These are phyloP conservation scores for Taphrina flavorubra DNA, from an alignment of 1,139 yeast genomes.

Conservation along the genomic window DNA sequence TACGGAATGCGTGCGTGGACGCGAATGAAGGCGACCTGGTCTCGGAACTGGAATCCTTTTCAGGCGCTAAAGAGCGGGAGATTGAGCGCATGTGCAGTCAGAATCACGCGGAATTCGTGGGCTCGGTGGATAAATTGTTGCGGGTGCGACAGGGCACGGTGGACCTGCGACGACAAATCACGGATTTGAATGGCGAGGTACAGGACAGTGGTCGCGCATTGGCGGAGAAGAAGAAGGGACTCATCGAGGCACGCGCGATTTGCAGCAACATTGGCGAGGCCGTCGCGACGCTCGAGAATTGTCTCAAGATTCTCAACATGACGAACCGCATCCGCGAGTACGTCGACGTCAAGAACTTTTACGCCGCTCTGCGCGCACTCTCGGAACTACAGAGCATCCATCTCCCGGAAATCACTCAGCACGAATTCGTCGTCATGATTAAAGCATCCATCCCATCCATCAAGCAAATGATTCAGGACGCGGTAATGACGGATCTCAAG, in stretches of 20 bases:
- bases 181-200: slow-evolving; percentile 60
- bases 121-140: slow-evolving; percentile 64
- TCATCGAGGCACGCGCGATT: slow-evolving; percentile 49
- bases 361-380: slow-evolving; percentile 74
- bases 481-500: slow-evolving; percentile 73
- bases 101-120: slow-evolving; percentile 51
- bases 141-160: slow-evolving; percentile 63
- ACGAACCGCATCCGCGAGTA: slow-evolving; percentile 86
- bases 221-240: slow-evolving; percentile 47
- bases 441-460: slow-evolving; percentile 77
- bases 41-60: slow-evolving; percentile 26
- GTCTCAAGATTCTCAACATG: slow-evolving; percentile 81
- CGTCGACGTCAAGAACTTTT: slow-evolving; percentile 74
- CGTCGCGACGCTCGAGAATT: slow-evolving; percentile 56
- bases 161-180: slow-evolving; percentile 61
- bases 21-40: slow-evolving; percentile 25
- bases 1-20: slow-evolving; percentile 31
- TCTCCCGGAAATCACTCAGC: slow-evolving; percentile 69
- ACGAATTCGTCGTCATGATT: slow-evolving; percentile 68
- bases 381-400: slow-evolving; percentile 75
- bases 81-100: slow-evolving; percentile 36
- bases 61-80: slow-evolving; percentile 29
- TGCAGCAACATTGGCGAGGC: slow-evolving; percentile 52
- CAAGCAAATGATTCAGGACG: slow-evolving; percentile 75
- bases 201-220: slow-evolving; percentile 69